Evolutionary conservation across 78 protist genomes (phyloP).

Genomic region (Dictyostelium firmibasis): DNA sequence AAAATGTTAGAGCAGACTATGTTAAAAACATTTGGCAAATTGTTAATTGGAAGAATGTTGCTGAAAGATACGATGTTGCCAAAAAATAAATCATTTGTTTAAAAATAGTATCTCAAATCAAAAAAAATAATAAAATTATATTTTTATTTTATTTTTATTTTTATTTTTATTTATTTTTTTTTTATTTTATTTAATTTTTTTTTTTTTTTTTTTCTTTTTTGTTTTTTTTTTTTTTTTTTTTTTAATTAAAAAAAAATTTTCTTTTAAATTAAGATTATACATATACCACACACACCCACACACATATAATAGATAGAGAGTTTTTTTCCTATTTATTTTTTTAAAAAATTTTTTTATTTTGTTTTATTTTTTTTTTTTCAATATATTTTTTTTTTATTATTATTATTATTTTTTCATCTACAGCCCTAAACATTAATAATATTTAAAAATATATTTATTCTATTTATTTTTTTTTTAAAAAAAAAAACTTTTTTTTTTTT

Average conservation of each 20-base stretch:
- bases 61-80: constrained; percentile 85
- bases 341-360: too few species aligned
- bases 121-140: not conserved
- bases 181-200: too few species aligned
- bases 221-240: too few species aligned
- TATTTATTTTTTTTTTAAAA: not conserved
- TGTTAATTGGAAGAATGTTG: constrained; percentile 93
- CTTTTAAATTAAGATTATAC: not conserved
- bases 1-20: constrained; percentile 92
- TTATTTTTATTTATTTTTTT: too few species aligned
- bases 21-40: constrained; percentile 91
- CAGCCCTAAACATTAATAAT: not conserved
- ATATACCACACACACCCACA: not conserved
- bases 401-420: not conserved
- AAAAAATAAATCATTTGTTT: constrained; percentile 6
- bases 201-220: too few species aligned
- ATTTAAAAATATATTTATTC: too few species aligned
- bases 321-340: too few species aligned
- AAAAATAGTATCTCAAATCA: not conserved
- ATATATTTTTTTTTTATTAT: too few species aligned
- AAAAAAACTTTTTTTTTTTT: not conserved
- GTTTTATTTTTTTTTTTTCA: too few species aligned
- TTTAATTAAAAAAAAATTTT: too few species aligned
- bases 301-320: too few species aligned
- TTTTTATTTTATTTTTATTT: too few species aligned